These are phyloP conservation scores for Fusarium nematophilum DNA, from an alignment of 2,329 filamentous ascomycete genomes.

Conservation along the genomic window DNA sequence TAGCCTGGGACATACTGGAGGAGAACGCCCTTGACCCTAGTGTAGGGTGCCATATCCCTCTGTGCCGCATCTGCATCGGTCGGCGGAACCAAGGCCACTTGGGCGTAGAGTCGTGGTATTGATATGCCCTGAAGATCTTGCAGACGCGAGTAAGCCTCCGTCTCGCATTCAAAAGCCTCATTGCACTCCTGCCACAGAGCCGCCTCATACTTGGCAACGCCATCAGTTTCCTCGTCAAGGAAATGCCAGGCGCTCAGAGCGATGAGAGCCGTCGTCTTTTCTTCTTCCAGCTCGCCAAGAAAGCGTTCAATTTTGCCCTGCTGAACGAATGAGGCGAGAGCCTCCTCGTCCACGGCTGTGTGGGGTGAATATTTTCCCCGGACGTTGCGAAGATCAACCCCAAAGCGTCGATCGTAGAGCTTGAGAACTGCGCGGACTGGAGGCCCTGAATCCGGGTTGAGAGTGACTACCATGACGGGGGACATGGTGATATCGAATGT, in stretches of 20 bases:
- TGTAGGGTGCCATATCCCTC: background rate
- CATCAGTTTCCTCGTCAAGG: background rate
- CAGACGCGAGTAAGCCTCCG: background rate
- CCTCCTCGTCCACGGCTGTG: background rate
- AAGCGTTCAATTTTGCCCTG: background rate
- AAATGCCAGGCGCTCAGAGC: background rate
- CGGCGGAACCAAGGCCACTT: constrained; percentile 1
- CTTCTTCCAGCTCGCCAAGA: background rate
- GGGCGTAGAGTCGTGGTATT: constrained; percentile 3
- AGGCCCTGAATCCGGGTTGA: too few relatives aligned
- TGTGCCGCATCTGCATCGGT: background rate
- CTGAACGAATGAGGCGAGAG: background rate
- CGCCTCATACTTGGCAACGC: constrained; percentile 2
- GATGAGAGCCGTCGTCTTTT: background rate
- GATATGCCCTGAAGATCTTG: constrained; percentile 1
- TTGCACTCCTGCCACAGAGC: background rate
- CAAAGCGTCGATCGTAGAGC: constrained; percentile 16
- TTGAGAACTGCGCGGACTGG: too few relatives aligned
- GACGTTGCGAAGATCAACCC: background rate
- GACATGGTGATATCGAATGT: too few relatives aligned
- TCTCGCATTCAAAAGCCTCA: background rate
- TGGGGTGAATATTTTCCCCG: background rate
- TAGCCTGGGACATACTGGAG: constrained; percentile 5
- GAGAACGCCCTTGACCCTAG: constrained; percentile 2
- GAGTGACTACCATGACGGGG: too few relatives aligned